Conservation (phyloP, 495 filamentous ascomycete species). For the Hypoxylon intermedium region DNA sequence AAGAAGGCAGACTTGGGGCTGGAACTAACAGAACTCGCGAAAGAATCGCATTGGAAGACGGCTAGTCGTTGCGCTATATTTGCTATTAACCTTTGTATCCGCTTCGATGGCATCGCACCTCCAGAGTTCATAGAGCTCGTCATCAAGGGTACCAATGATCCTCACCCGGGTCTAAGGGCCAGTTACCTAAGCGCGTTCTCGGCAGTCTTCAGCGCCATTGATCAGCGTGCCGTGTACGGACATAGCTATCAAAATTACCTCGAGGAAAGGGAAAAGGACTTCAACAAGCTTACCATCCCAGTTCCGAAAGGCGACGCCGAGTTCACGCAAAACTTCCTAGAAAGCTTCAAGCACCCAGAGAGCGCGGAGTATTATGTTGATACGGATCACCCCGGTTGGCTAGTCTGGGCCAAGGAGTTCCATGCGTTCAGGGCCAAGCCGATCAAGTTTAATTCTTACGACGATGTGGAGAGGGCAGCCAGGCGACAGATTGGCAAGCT, state of each 20-base stretch:
- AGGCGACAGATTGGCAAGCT: slow-evolving; percentile 82
- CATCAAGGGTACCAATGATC: slow-evolving; percentile 81
- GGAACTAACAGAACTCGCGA: slow-evolving; percentile 79
- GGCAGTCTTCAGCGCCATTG: slow-evolving; percentile 79
- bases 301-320: slow-evolving; percentile 74
- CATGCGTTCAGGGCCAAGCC: slow-evolving; percentile 75
- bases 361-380: slow-evolving; percentile 85
- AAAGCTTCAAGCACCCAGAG: slow-evolving; percentile 78
- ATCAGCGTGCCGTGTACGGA: slow-evolving; percentile 81
- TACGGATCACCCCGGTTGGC: slow-evolving; percentile 91
- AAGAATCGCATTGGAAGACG: slow-evolving; percentile 92
- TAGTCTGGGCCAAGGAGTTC: slow-evolving; percentile 92
- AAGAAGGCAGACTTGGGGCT: slow-evolving; percentile 82
- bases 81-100: slow-evolving; percentile 83
- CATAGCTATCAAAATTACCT: slow-evolving; percentile 89
- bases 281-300: slow-evolving; percentile 74
- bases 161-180: slow-evolving; percentile 82
- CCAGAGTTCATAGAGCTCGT: slow-evolving; percentile 84
- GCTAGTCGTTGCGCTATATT: slow-evolving; percentile 87
- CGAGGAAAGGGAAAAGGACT: slow-evolving; percentile 72
- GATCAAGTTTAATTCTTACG: slow-evolving; percentile 74
- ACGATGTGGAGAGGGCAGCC: slow-evolving; percentile 77
- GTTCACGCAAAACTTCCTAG: slow-evolving; percentile 80
- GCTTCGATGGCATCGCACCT: slow-evolving; percentile 86
- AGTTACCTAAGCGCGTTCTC: slow-evolving; percentile 83